Evolutionary conservation across 2,329 filamentous ascomycete genomes (phyloP).

Genomic region (Ceratocystis variospora): DNA sequence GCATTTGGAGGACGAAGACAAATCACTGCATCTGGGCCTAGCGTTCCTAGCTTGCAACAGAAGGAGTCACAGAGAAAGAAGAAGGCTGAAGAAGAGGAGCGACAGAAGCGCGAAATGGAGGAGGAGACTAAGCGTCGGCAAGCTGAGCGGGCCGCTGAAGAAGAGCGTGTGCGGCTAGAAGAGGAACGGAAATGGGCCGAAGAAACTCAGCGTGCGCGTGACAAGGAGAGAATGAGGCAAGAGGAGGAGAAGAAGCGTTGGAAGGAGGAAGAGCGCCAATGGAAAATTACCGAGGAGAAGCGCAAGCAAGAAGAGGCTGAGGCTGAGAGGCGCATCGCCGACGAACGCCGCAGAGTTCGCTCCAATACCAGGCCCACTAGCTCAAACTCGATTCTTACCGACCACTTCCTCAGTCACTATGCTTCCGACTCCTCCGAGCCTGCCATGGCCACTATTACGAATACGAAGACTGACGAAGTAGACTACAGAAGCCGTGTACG

Average conservation of each 20-base stretch:
- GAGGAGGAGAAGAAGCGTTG: constrained; percentile 59
- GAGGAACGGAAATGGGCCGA: constrained; percentile 56
- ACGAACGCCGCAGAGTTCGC: constrained; percentile 50
- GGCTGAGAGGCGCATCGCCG: constrained; percentile 50
- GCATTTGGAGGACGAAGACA: constrained; percentile 83
- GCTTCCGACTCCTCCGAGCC: constrained; percentile 52
- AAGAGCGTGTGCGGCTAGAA: constrained; percentile 45
- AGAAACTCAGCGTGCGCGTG: constrained; percentile 45
- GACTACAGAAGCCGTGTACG: constrained; percentile 55
- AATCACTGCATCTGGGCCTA: constrained; percentile 70
- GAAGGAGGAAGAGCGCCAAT: constrained; percentile 63
- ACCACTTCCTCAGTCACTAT: constrained; percentile 41
- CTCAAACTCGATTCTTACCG: constrained; percentile 18
- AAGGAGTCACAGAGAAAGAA: constrained; percentile 58
- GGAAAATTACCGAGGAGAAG: constrained; percentile 63
- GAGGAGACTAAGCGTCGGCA: constrained; percentile 36
- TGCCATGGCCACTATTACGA: constrained; percentile 34
- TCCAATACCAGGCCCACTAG: constrained; percentile 30
- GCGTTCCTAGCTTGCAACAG: constrained; percentile 68
- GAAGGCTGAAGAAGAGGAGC: constrained; percentile 45
- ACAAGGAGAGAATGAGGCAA: constrained; percentile 45
- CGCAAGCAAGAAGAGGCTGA: constrained; percentile 60
- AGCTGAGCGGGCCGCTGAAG: constrained; percentile 41
- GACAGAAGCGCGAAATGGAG: constrained; percentile 40
- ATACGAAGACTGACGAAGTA: constrained; percentile 26